These are phyloP conservation scores for Thuja plicata DNA, from an alignment of 83 land plant genomes.

Conservation along the genomic window DNA sequence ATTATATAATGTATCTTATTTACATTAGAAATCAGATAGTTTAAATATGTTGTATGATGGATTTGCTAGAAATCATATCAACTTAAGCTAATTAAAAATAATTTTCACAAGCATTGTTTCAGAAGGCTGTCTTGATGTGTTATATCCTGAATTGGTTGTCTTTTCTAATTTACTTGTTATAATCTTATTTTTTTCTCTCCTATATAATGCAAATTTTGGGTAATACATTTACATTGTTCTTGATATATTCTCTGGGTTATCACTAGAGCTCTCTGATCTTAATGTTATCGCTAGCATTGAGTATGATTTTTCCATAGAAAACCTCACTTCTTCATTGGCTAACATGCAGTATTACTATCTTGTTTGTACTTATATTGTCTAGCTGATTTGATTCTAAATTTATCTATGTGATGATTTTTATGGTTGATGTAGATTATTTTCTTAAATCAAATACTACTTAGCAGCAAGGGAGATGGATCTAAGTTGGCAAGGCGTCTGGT, in stretches of 20 bases:
- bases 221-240: neutral
- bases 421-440: slow-evolving; percentile 71
- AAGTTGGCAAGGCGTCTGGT: slow-evolving; percentile 80
- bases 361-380: neutral
- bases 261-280: neutral
- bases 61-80: neutral
- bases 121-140: neutral
- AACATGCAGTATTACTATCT: neutral
- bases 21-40: neutral
- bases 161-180: neutral
- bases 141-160: neutral
- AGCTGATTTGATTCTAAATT: neutral
- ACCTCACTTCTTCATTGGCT: neutral
- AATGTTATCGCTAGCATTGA: neutral
- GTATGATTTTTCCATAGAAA: neutral
- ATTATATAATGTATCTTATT: neutral
- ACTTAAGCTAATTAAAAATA: neutral
- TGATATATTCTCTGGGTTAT: neutral
- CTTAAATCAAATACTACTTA: slow-evolving; percentile 76
- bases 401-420: neutral
- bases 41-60: neutral
- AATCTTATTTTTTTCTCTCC: neutral
- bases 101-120: neutral
- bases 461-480: slow-evolving; percentile 88
- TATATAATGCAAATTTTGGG: neutral